Percentiles rank a stretch among this genome's conserved stretches.
Evolutionary conservation across 768 basidiomycete species (phyloP).

Genomic region (Hemileccinum rubropunctum): DNA sequence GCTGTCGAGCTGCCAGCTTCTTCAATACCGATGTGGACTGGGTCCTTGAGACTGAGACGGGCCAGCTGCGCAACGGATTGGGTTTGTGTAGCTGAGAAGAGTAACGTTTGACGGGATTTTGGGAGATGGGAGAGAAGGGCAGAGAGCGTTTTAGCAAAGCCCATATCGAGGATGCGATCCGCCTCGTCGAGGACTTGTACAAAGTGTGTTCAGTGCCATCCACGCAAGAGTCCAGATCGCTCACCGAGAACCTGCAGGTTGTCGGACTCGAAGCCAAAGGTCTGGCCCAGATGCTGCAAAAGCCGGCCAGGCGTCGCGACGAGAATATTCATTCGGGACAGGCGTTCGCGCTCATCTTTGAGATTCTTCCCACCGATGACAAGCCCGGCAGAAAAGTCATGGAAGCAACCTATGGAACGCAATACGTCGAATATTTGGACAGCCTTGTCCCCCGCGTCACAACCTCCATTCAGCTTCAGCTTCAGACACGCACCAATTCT

Average conservation of each 20-base stretch:
- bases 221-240: slow-evolving; percentile 25
- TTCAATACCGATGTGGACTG: slow-evolving; percentile 68
- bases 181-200: slow-evolving; percentile 89
- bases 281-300: slow-evolving; percentile 98
- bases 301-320: slow-evolving; percentile 95
- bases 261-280: slow-evolving; percentile 88
- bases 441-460: slow-evolving; percentile 49
- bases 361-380: slow-evolving; percentile 96
- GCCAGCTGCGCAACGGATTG: slow-evolving; percentile 86
- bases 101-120: slow-evolving; percentile 86
- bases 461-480: neutral
- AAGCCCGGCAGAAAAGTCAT: slow-evolving; percentile 90
- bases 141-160: slow-evolving; percentile 83
- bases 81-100: slow-evolving; percentile 97
- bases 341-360: slow-evolving; percentile 86
- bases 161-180: slow-evolving; percentile 95
- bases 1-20: slow-evolving; percentile 41
- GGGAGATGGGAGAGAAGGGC: slow-evolving; percentile 93
- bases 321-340: slow-evolving; percentile 96
- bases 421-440: slow-evolving; percentile 98
- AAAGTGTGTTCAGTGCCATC: neutral
- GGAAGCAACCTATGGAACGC: slow-evolving; percentile 87
- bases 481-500: slow-evolving; percentile 63
- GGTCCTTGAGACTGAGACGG: slow-evolving; percentile 82
- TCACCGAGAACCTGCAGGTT: slow-evolving; percentile 88